These are phyloP conservation scores for Myriosclerotinia duriaeana DNA, from an alignment of 2,329 filamentous ascomycete genomes.

Conservation along the genomic window DNA sequence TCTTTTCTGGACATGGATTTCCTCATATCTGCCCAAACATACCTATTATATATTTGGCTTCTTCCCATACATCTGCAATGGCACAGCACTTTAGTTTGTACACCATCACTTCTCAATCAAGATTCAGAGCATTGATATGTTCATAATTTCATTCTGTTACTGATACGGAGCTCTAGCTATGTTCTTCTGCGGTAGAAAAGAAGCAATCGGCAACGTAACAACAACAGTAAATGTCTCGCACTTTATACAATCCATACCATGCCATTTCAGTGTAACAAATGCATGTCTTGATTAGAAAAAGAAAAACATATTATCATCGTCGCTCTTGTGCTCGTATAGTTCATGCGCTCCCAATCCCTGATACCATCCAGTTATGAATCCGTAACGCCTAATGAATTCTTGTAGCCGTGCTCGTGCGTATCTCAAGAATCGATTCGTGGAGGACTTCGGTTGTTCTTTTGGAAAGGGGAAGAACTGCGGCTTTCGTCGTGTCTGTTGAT, in stretches of 20 bases:
- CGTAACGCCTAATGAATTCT: conserved; percentile 6
- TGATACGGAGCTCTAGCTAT: not conserved
- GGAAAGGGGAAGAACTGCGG: conserved; percentile 28
- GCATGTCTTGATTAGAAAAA: not conserved
- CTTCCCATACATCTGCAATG: not conserved
- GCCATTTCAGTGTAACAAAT: too few species aligned
- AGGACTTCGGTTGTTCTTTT: conserved; percentile 24
- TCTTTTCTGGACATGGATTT: not conserved
- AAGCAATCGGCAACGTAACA: not conserved
- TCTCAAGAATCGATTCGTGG: conserved; percentile 31
- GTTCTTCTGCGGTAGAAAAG: not conserved
- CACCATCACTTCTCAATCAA: not conserved
- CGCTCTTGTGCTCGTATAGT: conserved; percentile 11
- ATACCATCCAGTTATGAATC: not conserved
- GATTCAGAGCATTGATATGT: not conserved
- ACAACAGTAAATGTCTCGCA: not conserved
- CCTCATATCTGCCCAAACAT: not conserved
- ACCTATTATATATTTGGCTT: not conserved
- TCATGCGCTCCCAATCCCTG: not conserved
- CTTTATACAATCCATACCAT: not conserved
- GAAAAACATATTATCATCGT: conserved; percentile 10
- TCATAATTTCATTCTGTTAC: not conserved
- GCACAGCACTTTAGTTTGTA: not conserved
- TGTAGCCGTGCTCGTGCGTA: not conserved
- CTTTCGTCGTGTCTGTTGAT: conserved; percentile 25